Evolutionary conservation across 2,329 filamentous ascomycete species (phyloP).

Genomic region (Ophiostoma quercus): DNA sequence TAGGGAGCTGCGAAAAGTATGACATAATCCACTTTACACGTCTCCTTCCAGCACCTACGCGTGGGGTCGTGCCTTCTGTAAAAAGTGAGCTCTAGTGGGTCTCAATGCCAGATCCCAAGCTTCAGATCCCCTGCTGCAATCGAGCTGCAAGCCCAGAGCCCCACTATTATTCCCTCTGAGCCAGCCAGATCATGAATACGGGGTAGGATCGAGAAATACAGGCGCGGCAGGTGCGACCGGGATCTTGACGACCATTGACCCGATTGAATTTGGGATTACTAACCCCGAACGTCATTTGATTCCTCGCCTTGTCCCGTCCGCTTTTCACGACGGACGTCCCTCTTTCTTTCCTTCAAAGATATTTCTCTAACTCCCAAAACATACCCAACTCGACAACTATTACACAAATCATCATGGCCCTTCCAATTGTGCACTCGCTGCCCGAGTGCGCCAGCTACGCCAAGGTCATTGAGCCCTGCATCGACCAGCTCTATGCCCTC

Average conservation of each 20-base stretch:
- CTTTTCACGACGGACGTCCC: not conserved
- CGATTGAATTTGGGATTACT: not conserved
- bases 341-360: not conserved
- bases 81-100: constrained; percentile 12
- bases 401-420: constrained; percentile 48
- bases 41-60: not conserved
- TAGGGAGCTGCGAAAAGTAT: constrained; percentile 5
- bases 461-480: constrained; percentile 68
- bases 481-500: constrained; percentile 64
- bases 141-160: not conserved
- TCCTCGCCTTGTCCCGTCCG: not conserved
- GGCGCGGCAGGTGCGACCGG: constrained; percentile 16
- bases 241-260: not conserved
- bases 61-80: not conserved
- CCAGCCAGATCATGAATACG: constrained; percentile 15
- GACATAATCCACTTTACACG: constrained; percentile 16
- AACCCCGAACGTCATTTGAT: not conserved
- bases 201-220: constrained; percentile 17
- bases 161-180: constrained; percentile 12
- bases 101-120: constrained; percentile 1
- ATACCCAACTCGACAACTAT: not conserved
- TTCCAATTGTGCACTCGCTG: constrained; percentile 66
- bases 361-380: not conserved
- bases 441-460: constrained; percentile 71
- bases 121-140: not conserved